phyloP scores from a whole-genome alignment of 1,284 basidiomycete genomes.

The Rhodotorula sp. region DNA sequence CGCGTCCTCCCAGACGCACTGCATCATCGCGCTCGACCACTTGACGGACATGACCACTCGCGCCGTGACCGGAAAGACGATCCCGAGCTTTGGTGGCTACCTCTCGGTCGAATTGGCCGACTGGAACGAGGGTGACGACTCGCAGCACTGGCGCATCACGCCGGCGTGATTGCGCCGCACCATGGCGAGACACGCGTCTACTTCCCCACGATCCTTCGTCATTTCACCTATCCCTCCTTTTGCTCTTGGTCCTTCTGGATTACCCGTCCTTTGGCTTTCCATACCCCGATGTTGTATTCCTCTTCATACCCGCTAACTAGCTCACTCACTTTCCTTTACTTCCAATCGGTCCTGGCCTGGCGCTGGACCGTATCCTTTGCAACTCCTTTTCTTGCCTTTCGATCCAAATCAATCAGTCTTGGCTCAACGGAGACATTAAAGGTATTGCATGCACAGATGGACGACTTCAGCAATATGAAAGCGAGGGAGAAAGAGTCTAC shows the following conservation, averaged over 20 bases:
- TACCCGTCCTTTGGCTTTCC: not conserved
- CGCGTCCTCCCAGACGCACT: slow-evolving; percentile 5
- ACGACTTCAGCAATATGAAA: too few species aligned
- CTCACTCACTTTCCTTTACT: not conserved
- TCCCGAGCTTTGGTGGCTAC: slow-evolving; percentile 29
- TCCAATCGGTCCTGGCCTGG: not conserved
- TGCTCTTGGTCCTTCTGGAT: not conserved
- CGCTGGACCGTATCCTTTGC: not conserved
- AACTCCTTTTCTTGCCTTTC: not conserved
- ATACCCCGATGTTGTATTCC: not conserved
- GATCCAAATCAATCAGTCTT: not conserved
- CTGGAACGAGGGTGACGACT: slow-evolving; percentile 20
- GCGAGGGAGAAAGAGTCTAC: too few species aligned
- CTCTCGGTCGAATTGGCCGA: slow-evolving; percentile 14
- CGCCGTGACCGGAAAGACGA: slow-evolving; percentile 3
- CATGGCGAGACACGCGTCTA: too few species aligned
- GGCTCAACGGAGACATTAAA: too few species aligned
- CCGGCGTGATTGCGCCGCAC: slow-evolving; percentile 6
- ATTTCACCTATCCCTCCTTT: not conserved
- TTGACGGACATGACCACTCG: slow-evolving; percentile 28
- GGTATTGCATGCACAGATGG: too few species aligned
- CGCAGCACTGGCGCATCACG: slow-evolving; percentile 29
- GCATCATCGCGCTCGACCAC: slow-evolving; percentile 36
- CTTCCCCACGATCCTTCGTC: not conserved
- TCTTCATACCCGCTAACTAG: not conserved